Evolutionary conservation across 2,329 filamentous ascomycete genomes (phyloP).

Genomic region (Capronia americana): DNA sequence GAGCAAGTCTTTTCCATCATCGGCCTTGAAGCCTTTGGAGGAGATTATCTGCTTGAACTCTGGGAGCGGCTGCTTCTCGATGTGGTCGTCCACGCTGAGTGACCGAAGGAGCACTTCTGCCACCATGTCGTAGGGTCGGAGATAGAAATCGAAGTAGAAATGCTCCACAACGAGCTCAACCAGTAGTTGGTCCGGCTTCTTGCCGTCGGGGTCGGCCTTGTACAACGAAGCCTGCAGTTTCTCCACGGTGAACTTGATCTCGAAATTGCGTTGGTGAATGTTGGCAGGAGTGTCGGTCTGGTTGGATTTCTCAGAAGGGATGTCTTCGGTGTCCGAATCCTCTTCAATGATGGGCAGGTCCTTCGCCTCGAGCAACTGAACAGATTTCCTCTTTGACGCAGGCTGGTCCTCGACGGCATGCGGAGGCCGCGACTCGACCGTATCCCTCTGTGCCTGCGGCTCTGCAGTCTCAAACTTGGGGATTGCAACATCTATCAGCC

Average conservation of each 20-base stretch:
- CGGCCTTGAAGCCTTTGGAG: constrained; percentile 74
- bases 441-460: constrained; percentile 44
- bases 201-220: constrained; percentile 77
- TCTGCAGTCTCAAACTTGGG: constrained; percentile 73
- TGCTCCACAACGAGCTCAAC: constrained; percentile 90
- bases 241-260: constrained; percentile 96
- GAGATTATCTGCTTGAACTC: constrained; percentile 99
- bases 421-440: constrained; percentile 45
- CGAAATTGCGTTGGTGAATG: constrained; percentile 87
- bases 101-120: constrained; percentile 88
- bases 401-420: constrained; percentile 34
- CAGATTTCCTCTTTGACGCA: constrained; percentile 47
- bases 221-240: constrained; percentile 92
- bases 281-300: constrained; percentile 62
- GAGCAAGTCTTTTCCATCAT: constrained; percentile 80
- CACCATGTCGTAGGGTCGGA: constrained; percentile 88
- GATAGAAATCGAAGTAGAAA: constrained; percentile 86
- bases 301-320: constrained; percentile 67
- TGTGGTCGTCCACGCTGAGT: constrained; percentile 90
- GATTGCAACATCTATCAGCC: constrained; percentile 90
- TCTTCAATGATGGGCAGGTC: constrained; percentile 81
- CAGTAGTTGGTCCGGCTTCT: constrained; percentile 76
- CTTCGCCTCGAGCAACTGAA: constrained; percentile 59
- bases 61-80: constrained; percentile 79
- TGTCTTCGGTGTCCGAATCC: constrained; percentile 65